Evolutionary conservation across 352 stramenopile species (phyloP).

Genomic region (Phytophthora sp.): DNA sequence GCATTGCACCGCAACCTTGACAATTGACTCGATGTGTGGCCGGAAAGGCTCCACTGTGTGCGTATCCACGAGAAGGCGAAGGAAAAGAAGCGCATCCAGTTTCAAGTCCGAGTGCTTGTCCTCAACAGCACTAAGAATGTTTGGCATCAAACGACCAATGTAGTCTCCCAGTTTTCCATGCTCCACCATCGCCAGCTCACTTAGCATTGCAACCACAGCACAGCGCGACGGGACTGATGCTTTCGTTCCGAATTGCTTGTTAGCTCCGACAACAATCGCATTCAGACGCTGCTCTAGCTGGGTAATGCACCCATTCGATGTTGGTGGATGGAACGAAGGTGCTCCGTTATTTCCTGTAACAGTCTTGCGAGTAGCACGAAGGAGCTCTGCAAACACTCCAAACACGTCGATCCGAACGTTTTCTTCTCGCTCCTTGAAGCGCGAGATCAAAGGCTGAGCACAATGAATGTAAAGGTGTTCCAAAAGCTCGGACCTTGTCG

Average conservation of each 20-base stretch:
- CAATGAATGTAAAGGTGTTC: constrained; percentile 87
- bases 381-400: constrained; percentile 93
- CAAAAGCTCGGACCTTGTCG: constrained; percentile 85
- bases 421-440: constrained; percentile 98
- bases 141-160: constrained; percentile 78
- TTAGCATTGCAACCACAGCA: constrained; percentile 87
- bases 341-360: constrained; percentile 41
- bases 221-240: constrained; percentile 78
- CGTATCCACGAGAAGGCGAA: constrained; percentile 93
- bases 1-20: constrained; percentile 88
- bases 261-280: constrained; percentile 73
- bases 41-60: constrained; percentile 86
- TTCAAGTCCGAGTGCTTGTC: constrained; percentile 95
- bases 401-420: constrained; percentile 99
- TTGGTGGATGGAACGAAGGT: constrained; percentile 28
- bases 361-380: constrained; percentile 76
- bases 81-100: constrained; percentile 94
- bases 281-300: constrained; percentile 71
- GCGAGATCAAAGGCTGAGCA: constrained; percentile 80
- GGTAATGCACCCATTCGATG: constrained; percentile 50
- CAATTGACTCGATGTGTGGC: constrained; percentile 78
- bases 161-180: constrained; percentile 75
- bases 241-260: constrained; percentile 85
- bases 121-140: constrained; percentile 86
- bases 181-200: constrained; percentile 82